Conservation (phyloP, 345 rosid genomes). For the Moricandia arvensis region DNA sequence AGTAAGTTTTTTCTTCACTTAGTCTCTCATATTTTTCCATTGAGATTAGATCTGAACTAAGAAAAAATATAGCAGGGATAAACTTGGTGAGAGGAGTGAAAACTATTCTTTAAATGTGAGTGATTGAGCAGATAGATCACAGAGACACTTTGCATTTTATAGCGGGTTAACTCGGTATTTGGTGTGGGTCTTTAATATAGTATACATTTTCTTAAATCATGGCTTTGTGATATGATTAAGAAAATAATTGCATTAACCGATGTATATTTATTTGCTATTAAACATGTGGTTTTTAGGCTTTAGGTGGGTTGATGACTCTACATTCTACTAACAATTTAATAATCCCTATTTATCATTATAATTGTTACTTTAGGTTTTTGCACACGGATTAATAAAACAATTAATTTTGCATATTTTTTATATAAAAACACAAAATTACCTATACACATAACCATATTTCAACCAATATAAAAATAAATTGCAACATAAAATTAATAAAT, state of each 20-base stretch:
- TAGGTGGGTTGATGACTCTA: neutral
- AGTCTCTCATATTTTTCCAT: neutral
- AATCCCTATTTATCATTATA: no score
- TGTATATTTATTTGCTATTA: neutral
- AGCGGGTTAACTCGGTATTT: neutral
- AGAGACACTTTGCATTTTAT: neutral
- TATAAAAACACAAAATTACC: no score
- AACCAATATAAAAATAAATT: no score
- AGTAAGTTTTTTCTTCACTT: neutral
- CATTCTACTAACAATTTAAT: neutral
- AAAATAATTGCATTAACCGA: neutral
- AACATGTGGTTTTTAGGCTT: neutral
- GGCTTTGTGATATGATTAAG: neutral
- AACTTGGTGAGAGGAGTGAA: neutral
- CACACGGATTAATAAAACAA: no score
- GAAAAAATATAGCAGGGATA: neutral
- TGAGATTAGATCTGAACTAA: neutral
- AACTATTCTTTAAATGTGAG: neutral
- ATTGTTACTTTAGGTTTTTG: no score
- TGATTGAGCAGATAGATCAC: neutral
- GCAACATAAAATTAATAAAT: no score
- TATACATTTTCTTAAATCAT: neutral
- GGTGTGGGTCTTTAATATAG: neutral
- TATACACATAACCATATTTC: no score
- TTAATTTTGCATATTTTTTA: no score